These are phyloP conservation scores for Clausena lansium DNA, from an alignment of 345 rosid genomes.

Conservation along the genomic window DNA sequence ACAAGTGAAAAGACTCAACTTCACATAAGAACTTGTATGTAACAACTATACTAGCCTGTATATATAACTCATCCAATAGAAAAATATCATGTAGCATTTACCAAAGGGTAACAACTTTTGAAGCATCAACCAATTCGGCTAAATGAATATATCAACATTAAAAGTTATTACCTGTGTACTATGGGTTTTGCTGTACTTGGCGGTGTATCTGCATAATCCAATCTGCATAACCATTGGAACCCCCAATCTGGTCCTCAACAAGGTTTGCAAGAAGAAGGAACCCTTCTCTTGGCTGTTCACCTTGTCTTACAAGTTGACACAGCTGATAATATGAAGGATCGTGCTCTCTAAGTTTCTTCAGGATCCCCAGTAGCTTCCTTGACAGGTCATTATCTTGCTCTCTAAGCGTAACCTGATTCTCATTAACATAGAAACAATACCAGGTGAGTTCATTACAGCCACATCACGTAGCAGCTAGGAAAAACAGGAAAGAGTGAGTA, in stretches of 20 bases:
- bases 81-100: not conserved
- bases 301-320: constrained; percentile 84
- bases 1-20: not conserved
- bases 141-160: not conserved
- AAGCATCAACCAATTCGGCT: not conserved
- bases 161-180: constrained; percentile 33
- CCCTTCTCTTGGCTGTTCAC: constrained; percentile 98
- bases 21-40: not conserved
- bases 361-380: constrained; percentile 59
- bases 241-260: constrained; percentile 79
- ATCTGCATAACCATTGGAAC: constrained; percentile 71
- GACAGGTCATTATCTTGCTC: constrained; percentile 80
- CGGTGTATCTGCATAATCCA: constrained; percentile 89
- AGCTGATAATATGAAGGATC: constrained; percentile 75
- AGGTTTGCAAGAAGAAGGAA: constrained; percentile 74
- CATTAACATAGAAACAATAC: constrained; percentile 4
- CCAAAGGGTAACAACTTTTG: not conserved
- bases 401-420: constrained; percentile 58
- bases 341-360: constrained; percentile 66
- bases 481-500: not conserved
- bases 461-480: not conserved
- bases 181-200: constrained; percentile 81
- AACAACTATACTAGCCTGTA: not conserved
- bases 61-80: not conserved
- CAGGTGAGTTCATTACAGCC: constrained; percentile 1